A percentile compares a stretch with the other conserved stretches of the same genome.
These are phyloP conservation scores for Candida stauntonica DNA, from an alignment of 805 yeast genomes.

Conservation along the genomic window DNA sequence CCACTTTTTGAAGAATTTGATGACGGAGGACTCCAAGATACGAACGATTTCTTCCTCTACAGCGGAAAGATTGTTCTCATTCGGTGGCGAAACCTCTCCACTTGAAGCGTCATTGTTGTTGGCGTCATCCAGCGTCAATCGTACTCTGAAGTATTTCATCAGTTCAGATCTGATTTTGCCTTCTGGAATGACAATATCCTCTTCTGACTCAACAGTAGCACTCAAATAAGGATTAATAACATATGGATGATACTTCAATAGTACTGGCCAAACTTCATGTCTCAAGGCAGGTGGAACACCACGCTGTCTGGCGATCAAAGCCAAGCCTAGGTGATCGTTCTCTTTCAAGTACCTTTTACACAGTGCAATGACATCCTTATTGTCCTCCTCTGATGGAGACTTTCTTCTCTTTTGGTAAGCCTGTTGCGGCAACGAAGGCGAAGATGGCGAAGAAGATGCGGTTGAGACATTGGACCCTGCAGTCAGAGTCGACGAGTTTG, in stretches of 20 bases:
- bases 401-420: constrained; percentile 8
- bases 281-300: constrained; percentile 85
- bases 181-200: constrained; percentile 27
- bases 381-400: constrained; percentile 7
- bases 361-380: constrained; percentile 34
- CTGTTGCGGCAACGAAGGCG: constrained; percentile 9
- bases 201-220: constrained; percentile 34
- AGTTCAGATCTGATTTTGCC: constrained; percentile 50
- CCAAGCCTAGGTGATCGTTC: constrained; percentile 69
- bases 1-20: constrained; percentile 71
- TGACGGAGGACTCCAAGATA: constrained; percentile 54
- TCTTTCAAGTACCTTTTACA: constrained; percentile 52
- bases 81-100: constrained; percentile 17
- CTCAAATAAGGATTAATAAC: constrained; percentile 73
- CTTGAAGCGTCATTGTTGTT: constrained; percentile 3
- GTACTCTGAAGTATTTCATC: constrained; percentile 50
- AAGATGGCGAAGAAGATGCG: constrained; percentile 14
- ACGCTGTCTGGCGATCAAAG: constrained; percentile 72
- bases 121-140: constrained; percentile 17
- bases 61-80: constrained; percentile 21
- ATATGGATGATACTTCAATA: constrained; percentile 80
- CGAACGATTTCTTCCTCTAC: constrained; percentile 51
- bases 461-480: constrained; percentile 13
- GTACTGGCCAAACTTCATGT: constrained; percentile 77
- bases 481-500: constrained; percentile 18